Evolutionary conservation across 768 basidiomycete genomes (phyloP).

Genomic region (Amanita pseudoporphyria): DNA sequence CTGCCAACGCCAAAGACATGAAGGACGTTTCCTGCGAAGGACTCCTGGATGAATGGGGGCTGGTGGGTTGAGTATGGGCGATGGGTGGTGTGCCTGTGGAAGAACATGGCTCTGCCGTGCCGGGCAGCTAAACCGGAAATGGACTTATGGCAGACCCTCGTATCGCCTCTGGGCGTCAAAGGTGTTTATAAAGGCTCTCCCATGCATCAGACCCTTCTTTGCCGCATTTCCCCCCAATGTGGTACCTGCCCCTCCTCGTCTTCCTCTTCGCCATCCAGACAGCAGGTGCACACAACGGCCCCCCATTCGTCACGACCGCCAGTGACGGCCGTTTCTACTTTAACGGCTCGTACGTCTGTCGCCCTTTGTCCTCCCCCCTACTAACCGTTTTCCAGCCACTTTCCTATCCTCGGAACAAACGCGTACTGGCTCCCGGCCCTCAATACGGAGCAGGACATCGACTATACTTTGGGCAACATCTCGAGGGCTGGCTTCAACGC

Average conservation of each 20-base stretch:
- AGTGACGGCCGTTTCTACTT: slow-evolving; percentile 35
- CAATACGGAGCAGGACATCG: slow-evolving; percentile 46
- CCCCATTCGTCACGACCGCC: slow-evolving; percentile 34
- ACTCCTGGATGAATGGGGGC: slow-evolving; percentile 15
- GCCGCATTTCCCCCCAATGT: slow-evolving; percentile 23
- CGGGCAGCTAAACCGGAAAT: background rate
- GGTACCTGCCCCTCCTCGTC: slow-evolving; percentile 20
- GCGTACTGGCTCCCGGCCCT: slow-evolving; percentile 58
- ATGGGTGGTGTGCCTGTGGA: too few relatives aligned
- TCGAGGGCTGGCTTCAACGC: slow-evolving; percentile 45
- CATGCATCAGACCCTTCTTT: slow-evolving; percentile 11
- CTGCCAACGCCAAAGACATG: slow-evolving; percentile 34
- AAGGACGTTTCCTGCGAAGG: slow-evolving; percentile 21
- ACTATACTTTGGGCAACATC: slow-evolving; percentile 47
- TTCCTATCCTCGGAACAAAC: slow-evolving; percentile 38
- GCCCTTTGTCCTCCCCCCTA: background rate
- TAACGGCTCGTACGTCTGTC: slow-evolving; percentile 38
- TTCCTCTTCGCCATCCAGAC: background rate
- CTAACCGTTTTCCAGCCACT: slow-evolving; percentile 13
- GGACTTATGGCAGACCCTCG: too few relatives aligned
- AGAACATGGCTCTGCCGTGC: too few relatives aligned
- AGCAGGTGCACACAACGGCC: slow-evolving; percentile 9
- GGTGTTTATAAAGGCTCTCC: background rate
- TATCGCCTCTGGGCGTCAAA: background rate
- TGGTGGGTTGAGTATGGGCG: background rate